A percentile compares a stretch with the other conserved stretches of the same genome.
phyloP scores from a whole-genome alignment of 2,329 filamentous ascomycete species.

The Boeremia lycopersici region DNA sequence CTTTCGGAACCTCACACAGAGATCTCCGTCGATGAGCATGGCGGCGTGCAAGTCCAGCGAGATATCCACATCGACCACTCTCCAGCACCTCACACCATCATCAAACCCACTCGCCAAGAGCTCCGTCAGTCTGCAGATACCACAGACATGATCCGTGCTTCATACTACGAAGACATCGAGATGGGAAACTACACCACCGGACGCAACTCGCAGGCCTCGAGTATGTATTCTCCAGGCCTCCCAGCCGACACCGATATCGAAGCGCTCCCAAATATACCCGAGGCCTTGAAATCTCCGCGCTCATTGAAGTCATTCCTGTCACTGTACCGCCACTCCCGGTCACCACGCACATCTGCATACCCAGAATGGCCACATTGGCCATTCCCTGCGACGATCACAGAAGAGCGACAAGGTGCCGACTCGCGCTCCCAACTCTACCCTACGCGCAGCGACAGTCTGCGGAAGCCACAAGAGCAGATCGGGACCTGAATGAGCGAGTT shows the following conservation, averaged over 20 bases:
- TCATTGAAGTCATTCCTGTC: constrained; percentile 6
- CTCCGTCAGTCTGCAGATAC: constrained; percentile 20
- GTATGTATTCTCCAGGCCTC: constrained; percentile 6
- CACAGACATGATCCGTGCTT: constrained; percentile 21
- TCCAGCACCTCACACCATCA: neutral
- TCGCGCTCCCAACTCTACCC: neutral
- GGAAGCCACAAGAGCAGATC: constrained; percentile 18
- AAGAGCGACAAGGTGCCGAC: neutral
- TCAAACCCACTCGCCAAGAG: neutral
- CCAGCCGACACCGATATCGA: constrained; percentile 16
- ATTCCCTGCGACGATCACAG: neutral
- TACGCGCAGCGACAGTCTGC: neutral
- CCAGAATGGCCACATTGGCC: constrained; percentile 1
- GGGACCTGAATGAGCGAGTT: constrained; percentile 7
- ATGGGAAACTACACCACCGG: constrained; percentile 26
- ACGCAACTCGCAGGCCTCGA: constrained; percentile 17
- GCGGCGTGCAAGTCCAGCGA: constrained; percentile 27
- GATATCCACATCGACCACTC: constrained; percentile 22
- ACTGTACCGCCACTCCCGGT: neutral
- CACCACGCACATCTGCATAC: neutral
- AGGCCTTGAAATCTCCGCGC: constrained; percentile 9
- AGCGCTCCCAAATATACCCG: constrained; percentile 28
- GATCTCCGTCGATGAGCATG: constrained; percentile 28
- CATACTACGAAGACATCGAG: constrained; percentile 33
- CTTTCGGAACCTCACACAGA: constrained; percentile 29